Conservation (phyloP, 345 rosid genomes). For the Gossypium turneri region DNA sequence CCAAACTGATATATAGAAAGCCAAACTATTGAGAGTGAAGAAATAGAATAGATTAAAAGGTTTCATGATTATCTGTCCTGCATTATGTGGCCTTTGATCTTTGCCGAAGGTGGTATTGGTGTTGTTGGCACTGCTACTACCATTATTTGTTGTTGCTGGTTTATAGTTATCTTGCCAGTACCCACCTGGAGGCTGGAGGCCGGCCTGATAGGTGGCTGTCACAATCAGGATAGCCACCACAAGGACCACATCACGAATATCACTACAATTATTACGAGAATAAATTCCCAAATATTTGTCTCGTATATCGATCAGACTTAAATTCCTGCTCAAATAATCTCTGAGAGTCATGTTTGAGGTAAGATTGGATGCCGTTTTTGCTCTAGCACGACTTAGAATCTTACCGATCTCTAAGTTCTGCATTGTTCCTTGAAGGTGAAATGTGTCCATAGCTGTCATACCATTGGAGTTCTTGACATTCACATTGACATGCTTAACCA, state of each 20-base stretch:
- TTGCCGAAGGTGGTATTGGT: not conserved
- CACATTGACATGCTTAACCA: slow-evolving; percentile 18
- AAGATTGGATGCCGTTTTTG: slow-evolving; percentile 1
- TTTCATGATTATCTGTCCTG: slow-evolving; percentile 19
- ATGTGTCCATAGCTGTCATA: slow-evolving; percentile 28
- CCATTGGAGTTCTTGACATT: slow-evolving; percentile 26
- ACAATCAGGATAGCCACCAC: slow-evolving; percentile 36
- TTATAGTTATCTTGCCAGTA: slow-evolving; percentile 21
- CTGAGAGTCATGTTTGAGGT: not conserved
- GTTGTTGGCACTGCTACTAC: not conserved
- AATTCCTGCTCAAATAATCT: slow-evolving; percentile 3
- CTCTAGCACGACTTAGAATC: slow-evolving; percentile 12
- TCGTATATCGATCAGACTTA: slow-evolving; percentile 11
- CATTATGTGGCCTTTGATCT: not conserved
- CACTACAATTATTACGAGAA: not conserved
- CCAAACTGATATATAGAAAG: slow-evolving; percentile 20
- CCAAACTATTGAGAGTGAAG: slow-evolving; percentile 16
- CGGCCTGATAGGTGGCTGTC: slow-evolving; percentile 36
- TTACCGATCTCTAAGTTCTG: not conserved
- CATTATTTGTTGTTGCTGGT: not conserved
- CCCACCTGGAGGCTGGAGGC: slow-evolving; percentile 30
- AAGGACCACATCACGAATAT: slow-evolving; percentile 10
- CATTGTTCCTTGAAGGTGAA: not conserved
- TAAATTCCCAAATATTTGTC: slow-evolving; percentile 14
- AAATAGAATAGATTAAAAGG: not conserved